Evolutionary conservation across 139 green algal genomes (phyloP).

Genomic region (Chlorella sp.): DNA sequence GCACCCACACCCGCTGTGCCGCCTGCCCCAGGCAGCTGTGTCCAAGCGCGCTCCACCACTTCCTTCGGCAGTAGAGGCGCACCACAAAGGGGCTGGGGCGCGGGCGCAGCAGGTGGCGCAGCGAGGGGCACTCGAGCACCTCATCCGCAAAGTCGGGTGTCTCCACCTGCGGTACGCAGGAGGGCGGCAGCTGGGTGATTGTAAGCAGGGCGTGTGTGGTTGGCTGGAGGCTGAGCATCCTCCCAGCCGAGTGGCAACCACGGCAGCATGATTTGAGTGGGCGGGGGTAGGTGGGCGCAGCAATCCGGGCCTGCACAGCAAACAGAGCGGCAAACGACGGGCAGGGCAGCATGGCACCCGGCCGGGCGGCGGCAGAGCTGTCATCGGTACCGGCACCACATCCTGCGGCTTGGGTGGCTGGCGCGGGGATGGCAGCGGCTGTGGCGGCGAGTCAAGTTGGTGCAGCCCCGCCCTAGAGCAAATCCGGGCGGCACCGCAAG

Average conservation of each 20-base stretch:
- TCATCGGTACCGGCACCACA: too few species aligned
- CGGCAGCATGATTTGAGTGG: neutral
- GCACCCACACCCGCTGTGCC: too few species aligned
- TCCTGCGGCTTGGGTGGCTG: too few species aligned
- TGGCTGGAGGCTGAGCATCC: too few species aligned
- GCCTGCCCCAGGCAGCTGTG: too few species aligned
- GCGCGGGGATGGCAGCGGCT: too few species aligned
- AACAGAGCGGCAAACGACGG: neutral
- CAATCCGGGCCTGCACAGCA: neutral
- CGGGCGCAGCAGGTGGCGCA: conserved; percentile 53
- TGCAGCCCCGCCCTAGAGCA: too few species aligned
- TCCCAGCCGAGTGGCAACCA: neutral
- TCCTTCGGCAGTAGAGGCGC: neutral
- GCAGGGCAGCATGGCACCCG: neutral
- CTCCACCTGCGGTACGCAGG: conserved; percentile 12
- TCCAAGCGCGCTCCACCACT: too few species aligned
- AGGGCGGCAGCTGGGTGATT: neutral
- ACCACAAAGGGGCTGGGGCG: conserved; percentile 33
- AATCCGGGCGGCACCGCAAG: too few species aligned
- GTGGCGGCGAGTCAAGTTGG: too few species aligned
- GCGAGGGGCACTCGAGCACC: conserved; percentile 68
- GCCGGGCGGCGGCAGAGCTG: too few species aligned
- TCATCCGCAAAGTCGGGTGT: conserved; percentile 48
- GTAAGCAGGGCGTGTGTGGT: too few species aligned
- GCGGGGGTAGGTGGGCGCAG: neutral